Conservation (phyloP, 1,284 basidiomycete genomes). For the Caloboletus firmus region DNA sequence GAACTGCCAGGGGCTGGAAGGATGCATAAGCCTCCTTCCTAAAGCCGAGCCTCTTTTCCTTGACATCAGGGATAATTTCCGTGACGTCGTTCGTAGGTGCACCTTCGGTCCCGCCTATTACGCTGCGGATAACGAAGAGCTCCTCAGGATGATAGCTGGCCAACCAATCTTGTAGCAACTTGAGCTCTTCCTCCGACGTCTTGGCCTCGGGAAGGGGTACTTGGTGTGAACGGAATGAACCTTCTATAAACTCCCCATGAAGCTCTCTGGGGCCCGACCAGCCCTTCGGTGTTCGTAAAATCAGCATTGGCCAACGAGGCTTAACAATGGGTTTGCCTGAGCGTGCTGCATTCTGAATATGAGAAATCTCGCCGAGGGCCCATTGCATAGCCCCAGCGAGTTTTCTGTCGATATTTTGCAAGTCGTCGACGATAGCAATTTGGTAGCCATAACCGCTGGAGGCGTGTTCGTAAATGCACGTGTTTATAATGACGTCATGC, state of each 20-base stretch:
- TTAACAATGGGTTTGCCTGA: slow-evolving; percentile 74
- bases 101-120: slow-evolving; percentile 37
- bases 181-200: slow-evolving; percentile 61
- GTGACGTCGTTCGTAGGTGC: slow-evolving; percentile 52
- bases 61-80: slow-evolving; percentile 53
- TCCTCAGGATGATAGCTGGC: slow-evolving; percentile 61
- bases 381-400: slow-evolving; percentile 82
- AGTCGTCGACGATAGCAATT: slow-evolving; percentile 78
- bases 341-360: slow-evolving; percentile 79
- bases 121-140: slow-evolving; percentile 49
- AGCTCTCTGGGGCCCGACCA: slow-evolving; percentile 67
- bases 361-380: slow-evolving; percentile 74
- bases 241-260: slow-evolving; percentile 72
- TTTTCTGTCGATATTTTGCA: slow-evolving; percentile 62
- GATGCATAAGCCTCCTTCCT: slow-evolving; percentile 65
- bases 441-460: slow-evolving; percentile 82
- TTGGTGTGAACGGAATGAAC: slow-evolving; percentile 74
- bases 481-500: neutral
- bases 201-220: slow-evolving; percentile 78
- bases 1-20: slow-evolving; percentile 61
- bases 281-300: slow-evolving; percentile 83
- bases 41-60: slow-evolving; percentile 62
- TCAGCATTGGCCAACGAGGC: slow-evolving; percentile 84
- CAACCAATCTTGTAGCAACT: slow-evolving; percentile 68
- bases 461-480: slow-evolving; percentile 4